Conservation (phyloP, 2,329 filamentous ascomycete species). For the Epichloe brachyelytri region DNA sequence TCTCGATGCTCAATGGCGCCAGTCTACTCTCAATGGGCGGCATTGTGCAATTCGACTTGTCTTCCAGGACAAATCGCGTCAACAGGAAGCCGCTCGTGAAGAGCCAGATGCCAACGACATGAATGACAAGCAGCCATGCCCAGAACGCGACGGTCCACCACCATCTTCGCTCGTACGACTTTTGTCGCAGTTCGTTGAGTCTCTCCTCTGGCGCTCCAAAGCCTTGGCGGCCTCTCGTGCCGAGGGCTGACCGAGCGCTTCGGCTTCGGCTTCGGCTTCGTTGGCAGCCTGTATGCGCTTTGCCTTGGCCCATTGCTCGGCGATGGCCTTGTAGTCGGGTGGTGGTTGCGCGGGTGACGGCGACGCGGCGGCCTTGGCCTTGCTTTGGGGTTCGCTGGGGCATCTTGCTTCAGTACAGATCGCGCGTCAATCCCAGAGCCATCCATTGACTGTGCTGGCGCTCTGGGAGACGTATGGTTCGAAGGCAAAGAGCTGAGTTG, state of each 20-base stretch:
- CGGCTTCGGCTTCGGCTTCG: constrained; percentile 20
- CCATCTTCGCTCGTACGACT: constrained; percentile 39
- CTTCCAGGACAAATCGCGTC: constrained; percentile 67
- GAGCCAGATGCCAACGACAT: constrained; percentile 71
- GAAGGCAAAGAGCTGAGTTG: background rate
- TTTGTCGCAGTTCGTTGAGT: constrained; percentile 35
- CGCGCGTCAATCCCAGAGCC: constrained; percentile 11
- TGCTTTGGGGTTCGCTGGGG: constrained; percentile 12
- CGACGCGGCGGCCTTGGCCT: constrained; percentile 12
- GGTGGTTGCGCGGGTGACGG: constrained; percentile 1
- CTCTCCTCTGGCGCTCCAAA: constrained; percentile 32
- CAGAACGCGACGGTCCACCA: constrained; percentile 55
- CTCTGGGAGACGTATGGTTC: constrained; percentile 2
- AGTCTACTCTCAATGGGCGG: constrained; percentile 48
- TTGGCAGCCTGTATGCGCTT: constrained; percentile 35
- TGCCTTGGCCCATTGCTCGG: constrained; percentile 39
- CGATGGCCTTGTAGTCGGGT: constrained; percentile 39
- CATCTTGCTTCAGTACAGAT: constrained; percentile 13
- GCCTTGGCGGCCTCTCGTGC: constrained; percentile 22
- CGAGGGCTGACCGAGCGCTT: constrained; percentile 16
- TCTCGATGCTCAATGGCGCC: constrained; percentile 31
- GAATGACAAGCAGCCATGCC: constrained; percentile 57
- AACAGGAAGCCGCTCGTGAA: constrained; percentile 94
- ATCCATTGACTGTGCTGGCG: constrained; percentile 13
- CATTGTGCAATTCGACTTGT: constrained; percentile 56